phyloP scores from a whole-genome alignment of 768 basidiomycete species.

The Infundibulicybe gibba region DNA sequence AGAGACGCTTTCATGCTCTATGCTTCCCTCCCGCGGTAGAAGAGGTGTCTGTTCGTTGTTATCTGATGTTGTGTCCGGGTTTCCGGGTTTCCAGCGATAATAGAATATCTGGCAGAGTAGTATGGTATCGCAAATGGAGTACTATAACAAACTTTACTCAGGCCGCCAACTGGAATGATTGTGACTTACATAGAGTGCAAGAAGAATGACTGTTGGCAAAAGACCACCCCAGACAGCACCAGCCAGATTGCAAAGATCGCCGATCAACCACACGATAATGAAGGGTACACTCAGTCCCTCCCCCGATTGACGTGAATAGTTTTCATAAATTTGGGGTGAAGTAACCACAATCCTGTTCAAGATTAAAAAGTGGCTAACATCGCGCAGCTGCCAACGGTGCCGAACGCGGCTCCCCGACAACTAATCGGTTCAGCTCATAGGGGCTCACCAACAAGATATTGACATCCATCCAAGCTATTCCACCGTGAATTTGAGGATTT shows the following conservation, averaged over 20 bases:
- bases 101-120: slow-evolving; percentile 88
- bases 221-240: slow-evolving; percentile 75
- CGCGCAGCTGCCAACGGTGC: neutral
- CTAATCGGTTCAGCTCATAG: neutral
- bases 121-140: slow-evolving; percentile 78
- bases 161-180: slow-evolving; percentile 3
- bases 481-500: slow-evolving; percentile 5
- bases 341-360: slow-evolving; percentile 81
- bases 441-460: slow-evolving; percentile 75
- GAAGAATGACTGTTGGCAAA: slow-evolving; percentile 85
- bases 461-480: slow-evolving; percentile 84
- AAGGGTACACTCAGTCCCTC: slow-evolving; percentile 88
- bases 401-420: no score
- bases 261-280: slow-evolving; percentile 78
- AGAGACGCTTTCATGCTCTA: slow-evolving; percentile 8
- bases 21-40: slow-evolving; percentile 12
- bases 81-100: slow-evolving; percentile 67
- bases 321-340: slow-evolving; percentile 87
- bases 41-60: slow-evolving; percentile 34
- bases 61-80: slow-evolving; percentile 10
- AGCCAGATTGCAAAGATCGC: slow-evolving; percentile 72
- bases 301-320: slow-evolving; percentile 85
- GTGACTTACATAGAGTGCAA: slow-evolving; percentile 77
- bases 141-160: slow-evolving; percentile 42
- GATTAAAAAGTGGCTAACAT: neutral